Conservation (phyloP, 2,329 filamentous ascomycete species). For the Neofusicoccum parvum region DNA sequence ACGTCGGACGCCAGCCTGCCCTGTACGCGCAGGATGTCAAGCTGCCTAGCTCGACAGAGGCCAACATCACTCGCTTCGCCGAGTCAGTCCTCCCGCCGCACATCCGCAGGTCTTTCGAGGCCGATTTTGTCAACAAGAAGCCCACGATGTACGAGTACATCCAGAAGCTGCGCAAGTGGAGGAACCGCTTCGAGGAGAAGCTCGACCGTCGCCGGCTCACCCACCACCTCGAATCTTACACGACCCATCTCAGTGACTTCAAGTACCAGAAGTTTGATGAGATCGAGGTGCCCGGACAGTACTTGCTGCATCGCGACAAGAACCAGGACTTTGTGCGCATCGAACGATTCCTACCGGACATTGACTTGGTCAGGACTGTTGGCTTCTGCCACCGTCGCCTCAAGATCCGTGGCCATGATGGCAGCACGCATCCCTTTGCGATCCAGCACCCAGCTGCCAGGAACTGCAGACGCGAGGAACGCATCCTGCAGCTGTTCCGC, state of each 20-base stretch:
- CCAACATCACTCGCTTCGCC: conserved; percentile 94
- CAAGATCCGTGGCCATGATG: conserved; percentile 96
- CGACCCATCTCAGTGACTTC: conserved; percentile 92
- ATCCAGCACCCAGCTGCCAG: conserved; percentile 94
- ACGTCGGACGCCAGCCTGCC: conserved; percentile 82
- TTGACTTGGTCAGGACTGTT: conserved; percentile 88
- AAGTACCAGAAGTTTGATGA: conserved; percentile 98
- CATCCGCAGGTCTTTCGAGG: conserved; percentile 94
- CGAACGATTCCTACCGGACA: conserved; percentile 91
- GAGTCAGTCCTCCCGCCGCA: conserved; percentile 94
- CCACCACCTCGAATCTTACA: conserved; percentile 80
- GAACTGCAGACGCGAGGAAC: conserved; percentile 90
- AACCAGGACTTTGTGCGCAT: conserved; percentile 98
- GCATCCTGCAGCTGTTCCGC: conserved; percentile 93
- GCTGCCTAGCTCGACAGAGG: conserved; percentile 84
- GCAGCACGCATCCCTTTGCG: conserved; percentile 93
- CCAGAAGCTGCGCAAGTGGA: conserved; percentile 91
- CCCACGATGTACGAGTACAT: conserved; percentile 99
- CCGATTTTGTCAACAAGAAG: conserved; percentile 93
- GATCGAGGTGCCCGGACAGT: conserved; percentile 96
- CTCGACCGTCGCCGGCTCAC: conserved; percentile 78
- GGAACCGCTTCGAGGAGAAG: conserved; percentile 97
- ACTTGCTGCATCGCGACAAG: conserved; percentile 96
- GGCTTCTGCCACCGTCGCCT: conserved; percentile 89
- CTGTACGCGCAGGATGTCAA: conserved; percentile 91